phyloP scores from a whole-genome alignment of 164 flowering plant species.

The Umbellularia californica region DNA sequence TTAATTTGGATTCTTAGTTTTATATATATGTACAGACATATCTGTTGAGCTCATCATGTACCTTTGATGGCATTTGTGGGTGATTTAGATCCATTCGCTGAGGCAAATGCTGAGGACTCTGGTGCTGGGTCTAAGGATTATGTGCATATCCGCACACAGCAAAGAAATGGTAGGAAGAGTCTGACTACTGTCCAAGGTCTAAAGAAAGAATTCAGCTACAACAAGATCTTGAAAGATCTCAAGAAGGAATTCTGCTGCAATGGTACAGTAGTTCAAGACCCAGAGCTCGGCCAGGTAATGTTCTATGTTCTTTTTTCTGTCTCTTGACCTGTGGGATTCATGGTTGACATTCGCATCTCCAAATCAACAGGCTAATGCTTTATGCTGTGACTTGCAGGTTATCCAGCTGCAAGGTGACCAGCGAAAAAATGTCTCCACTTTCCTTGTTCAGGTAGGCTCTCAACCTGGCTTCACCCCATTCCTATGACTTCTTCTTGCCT shows the following conservation, averaged over 20 bases:
- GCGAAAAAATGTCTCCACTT: constrained; percentile 60
- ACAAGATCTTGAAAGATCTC: constrained; percentile 60
- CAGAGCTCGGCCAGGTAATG: constrained; percentile 48
- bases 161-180: constrained; percentile 77
- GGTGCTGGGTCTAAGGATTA: constrained; percentile 55
- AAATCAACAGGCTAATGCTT: too few species aligned
- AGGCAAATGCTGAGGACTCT: constrained; percentile 43
- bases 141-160: constrained; percentile 77
- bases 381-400: constrained; percentile 15
- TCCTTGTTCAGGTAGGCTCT: constrained; percentile 33
- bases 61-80: background rate
- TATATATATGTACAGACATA: too few species aligned
- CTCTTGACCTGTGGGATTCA: too few species aligned
- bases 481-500: too few species aligned
- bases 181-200: constrained; percentile 76
- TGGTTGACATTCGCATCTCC: too few species aligned
- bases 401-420: constrained; percentile 86
- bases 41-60: too few species aligned
- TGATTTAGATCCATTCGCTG: constrained; percentile 57
- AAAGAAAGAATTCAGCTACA: constrained; percentile 55
- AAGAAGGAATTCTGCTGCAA: constrained; percentile 81
- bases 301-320: background rate
- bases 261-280: constrained; percentile 66
- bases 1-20: too few species aligned
- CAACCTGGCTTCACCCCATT: too few species aligned